phyloP scores from a whole-genome alignment of 306 rosid genomes.

The Begonia loranthoides region DNA sequence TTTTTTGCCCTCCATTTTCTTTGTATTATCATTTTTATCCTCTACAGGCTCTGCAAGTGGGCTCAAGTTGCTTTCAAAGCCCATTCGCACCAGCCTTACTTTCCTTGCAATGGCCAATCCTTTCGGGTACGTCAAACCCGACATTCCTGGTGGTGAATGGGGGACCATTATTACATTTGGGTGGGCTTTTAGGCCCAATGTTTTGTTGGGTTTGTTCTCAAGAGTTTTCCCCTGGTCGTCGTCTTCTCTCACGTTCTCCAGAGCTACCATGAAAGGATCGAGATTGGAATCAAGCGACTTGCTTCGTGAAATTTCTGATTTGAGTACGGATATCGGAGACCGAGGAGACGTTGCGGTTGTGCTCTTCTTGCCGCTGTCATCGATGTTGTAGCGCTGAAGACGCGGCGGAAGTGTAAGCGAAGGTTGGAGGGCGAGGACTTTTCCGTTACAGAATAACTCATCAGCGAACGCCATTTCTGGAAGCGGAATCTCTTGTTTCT shows the following conservation, averaged over 20 bases:
- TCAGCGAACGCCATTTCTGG: constrained; percentile 71
- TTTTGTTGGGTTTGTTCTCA: constrained; percentile 2
- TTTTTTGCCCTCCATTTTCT: too few relatives aligned
- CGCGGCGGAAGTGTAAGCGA: constrained; percentile 87
- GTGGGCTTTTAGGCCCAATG: background rate
- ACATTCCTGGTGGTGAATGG: too few relatives aligned
- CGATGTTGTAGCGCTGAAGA: constrained; percentile 17
- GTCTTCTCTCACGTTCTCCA: constrained; percentile 43
- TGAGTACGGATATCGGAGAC: constrained; percentile 26
- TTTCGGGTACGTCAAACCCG: background rate
- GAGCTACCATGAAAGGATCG: constrained; percentile 75
- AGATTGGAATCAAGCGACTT: constrained; percentile 57
- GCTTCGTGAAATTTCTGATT: constrained; percentile 18
- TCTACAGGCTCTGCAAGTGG: too few relatives aligned
- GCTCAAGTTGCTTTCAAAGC: background rate
- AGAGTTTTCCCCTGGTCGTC: constrained; percentile 23
- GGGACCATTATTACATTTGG: too few relatives aligned
- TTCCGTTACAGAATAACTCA: constrained; percentile 64
- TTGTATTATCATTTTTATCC: too few relatives aligned
- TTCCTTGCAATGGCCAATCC: background rate
- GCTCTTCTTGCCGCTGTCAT: constrained; percentile 11
- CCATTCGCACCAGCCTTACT: background rate
- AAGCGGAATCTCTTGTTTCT: constrained; percentile 15
- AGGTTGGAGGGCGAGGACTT: constrained; percentile 47
- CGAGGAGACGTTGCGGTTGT: constrained; percentile 18